phyloP scores from a whole-genome alignment of 306 rosid species.

The Dalbergia oliveri region DNA sequence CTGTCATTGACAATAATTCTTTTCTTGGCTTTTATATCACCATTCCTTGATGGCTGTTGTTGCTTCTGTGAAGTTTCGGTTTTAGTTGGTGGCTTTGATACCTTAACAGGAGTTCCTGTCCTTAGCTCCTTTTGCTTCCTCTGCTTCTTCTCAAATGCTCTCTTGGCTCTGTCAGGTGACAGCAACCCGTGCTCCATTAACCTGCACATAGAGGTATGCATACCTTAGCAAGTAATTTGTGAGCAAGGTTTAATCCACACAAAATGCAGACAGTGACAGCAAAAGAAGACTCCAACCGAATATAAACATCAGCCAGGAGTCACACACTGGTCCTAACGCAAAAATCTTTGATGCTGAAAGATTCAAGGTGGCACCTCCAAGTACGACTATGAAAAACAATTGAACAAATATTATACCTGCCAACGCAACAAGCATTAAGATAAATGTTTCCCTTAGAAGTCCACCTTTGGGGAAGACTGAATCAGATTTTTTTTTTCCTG shows the following conservation, averaged over 20 bases:
- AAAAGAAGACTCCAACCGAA: background rate
- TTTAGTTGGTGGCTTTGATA: conserved; percentile 59
- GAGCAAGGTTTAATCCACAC: conserved; percentile 21
- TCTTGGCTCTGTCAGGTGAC: conserved; percentile 81
- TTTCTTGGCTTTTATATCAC: conserved; percentile 77
- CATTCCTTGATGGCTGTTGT: conserved; percentile 69
- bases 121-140: conserved; percentile 86
- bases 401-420: background rate
- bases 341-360: background rate
- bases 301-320: conserved; percentile 16
- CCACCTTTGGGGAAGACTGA: background rate
- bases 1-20: conserved; percentile 61
- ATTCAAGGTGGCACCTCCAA: conserved; percentile 12
- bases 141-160: conserved; percentile 84
- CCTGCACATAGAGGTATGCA: conserved; percentile 59
- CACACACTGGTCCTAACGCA: background rate
- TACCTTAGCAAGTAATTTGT: conserved; percentile 6
- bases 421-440: conserved; percentile 3
- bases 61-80: conserved; percentile 76
- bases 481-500: background rate
- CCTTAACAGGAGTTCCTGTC: conserved; percentile 79
- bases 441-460: conserved; percentile 14
- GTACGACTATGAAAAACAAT: background rate
- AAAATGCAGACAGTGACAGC: background rate
- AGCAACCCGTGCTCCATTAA: conserved; percentile 96